Percentiles rank a stretch among this genome's conserved stretches.
Evolutionary conservation across 2,329 filamentous ascomycete species (phyloP).

Genomic region (Penicillium janthinellum): DNA sequence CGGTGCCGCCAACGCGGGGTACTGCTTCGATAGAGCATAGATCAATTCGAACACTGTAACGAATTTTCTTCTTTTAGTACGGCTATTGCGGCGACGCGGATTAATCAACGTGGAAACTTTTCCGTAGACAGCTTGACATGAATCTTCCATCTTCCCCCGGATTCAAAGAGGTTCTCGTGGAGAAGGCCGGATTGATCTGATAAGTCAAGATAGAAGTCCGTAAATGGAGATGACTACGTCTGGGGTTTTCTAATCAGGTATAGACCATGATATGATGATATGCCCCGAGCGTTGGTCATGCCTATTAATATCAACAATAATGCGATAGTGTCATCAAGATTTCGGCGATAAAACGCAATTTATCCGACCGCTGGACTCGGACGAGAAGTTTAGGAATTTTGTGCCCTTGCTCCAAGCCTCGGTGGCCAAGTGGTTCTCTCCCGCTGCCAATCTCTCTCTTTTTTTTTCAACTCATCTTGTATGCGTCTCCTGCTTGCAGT

Average conservation of each 20-base stretch:
- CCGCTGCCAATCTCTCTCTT: too few species aligned
- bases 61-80: not conserved
- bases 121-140: too few species aligned
- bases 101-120: too few species aligned
- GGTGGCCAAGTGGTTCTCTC: not conserved
- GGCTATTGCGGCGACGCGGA: too few species aligned
- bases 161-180: too few species aligned
- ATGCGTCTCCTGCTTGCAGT: too few species aligned
- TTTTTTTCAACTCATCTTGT: too few species aligned
- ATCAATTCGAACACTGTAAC: not conserved
- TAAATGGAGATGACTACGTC: too few species aligned
- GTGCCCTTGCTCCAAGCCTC: not conserved
- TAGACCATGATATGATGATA: not conserved
- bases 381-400: not conserved
- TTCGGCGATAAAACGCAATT: constrained; percentile 2
- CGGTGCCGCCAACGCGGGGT: not conserved
- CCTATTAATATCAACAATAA: not conserved
- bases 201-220: too few species aligned
- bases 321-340: not conserved
- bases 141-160: too few species aligned
- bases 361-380: not conserved
- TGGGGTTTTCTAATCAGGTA: too few species aligned
- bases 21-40: not conserved
- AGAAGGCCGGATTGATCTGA: too few species aligned
- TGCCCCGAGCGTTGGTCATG: not conserved